Base-by-base conservation (phyloP, 2,329 filamentous ascomycete genomes). In the Scedosporium boydii region DNA sequence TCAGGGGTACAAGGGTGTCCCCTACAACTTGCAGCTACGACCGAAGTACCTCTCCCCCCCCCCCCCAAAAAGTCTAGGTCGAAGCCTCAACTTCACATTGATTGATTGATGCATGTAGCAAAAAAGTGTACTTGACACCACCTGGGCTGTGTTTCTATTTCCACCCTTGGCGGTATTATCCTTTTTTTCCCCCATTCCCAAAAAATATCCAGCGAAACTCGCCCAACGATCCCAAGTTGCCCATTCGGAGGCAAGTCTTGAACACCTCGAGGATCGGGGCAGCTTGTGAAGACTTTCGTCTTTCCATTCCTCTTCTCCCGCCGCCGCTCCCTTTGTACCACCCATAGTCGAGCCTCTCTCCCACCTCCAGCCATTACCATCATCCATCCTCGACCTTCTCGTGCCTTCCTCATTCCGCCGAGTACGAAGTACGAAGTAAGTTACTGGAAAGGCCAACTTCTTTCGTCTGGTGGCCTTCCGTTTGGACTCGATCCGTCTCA, bases 181-280 rank as follows among this genome's bases (percentile, higher is more conserved):
- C 51, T 55, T 55, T 55, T 55, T 55, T 55, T 55, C 21, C 51
- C 51, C 51, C 18, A 23, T 23, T 23, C 48, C n/a, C 18, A 55
- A 18, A 18, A 48, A 55, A 23, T 27, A 55, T 55, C 51, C 51
- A 55, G 51, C 51, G 51, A 55, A 21, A 55, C 23, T 55, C 51
- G 51, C 51, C 51, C 51, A 55, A 55, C 51, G 51, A 23, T 55
- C 51, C 5, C 21, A 55, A 55, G 51, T 55, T 26, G 51, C 51
- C 51, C 51, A 55, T 55, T 55, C 23, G 18, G 51, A 23, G 51
- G 51, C 51, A 55, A 27, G 51, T 55, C 51, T 55, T 55, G 51
- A 55, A 55, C 51, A 55, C 51, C 51, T 55, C 51, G 51, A 55
- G 51, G 51, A 55, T 55, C 51, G 51, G 51, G 51, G 51, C 23